Evolutionary conservation across 306 rosid species (phyloP).

Genomic region (Cicer judaicum): DNA sequence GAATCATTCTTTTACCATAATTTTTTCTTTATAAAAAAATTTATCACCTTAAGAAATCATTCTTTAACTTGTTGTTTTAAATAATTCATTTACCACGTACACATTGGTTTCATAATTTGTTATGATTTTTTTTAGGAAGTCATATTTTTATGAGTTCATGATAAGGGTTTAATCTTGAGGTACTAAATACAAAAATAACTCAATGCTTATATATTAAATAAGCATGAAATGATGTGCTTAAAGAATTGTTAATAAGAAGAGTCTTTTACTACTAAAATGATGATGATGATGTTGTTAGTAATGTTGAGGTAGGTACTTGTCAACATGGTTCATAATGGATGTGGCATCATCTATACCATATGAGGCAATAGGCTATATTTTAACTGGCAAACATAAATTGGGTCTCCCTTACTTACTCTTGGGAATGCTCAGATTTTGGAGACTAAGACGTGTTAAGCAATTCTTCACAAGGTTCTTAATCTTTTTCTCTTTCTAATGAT

Average conservation of each 20-base stretch:
- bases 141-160: no score
- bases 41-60: not conserved
- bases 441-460: conserved; percentile 80
- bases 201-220: not conserved
- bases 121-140: no score
- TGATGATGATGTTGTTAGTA: conserved; percentile 29
- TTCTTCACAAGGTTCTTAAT: conserved; percentile 73
- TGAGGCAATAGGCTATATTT: conserved; percentile 56
- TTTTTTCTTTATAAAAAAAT: no score
- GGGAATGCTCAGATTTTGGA: conserved; percentile 87
- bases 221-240: not conserved
- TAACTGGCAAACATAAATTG: conserved; percentile 63
- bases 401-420: conserved; percentile 64
- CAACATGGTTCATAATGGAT: conserved; percentile 94
- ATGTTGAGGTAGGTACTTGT: conserved; percentile 67
- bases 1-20: no score
- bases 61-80: not conserved
- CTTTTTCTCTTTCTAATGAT: not conserved
- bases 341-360: conserved; percentile 86
- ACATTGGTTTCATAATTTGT: no score
- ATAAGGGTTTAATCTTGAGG: no score
- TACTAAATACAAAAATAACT: no score
- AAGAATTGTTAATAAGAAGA: not conserved
- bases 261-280: not conserved
- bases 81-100: not conserved